A percentile compares a stretch with the other conserved stretches of the same genome.
Evolutionary conservation across 78 protist genomes (phyloP).

Genomic region (Tieghemostelium lacteum): DNA sequence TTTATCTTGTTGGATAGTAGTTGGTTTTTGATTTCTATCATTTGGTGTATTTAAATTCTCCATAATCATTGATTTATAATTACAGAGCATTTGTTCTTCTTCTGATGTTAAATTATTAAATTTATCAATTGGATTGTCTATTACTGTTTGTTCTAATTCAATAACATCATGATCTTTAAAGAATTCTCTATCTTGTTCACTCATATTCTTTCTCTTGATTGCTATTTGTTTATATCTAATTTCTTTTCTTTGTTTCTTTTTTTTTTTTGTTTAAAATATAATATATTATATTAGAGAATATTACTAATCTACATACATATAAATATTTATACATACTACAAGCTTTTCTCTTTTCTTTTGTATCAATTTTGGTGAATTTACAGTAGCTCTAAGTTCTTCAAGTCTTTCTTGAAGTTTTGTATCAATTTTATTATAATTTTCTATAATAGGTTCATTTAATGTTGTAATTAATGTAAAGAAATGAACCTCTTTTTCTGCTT

Average conservation of each 20-base stretch:
- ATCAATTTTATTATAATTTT: neutral
- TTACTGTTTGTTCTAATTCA: conserved; percentile 42
- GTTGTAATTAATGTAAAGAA: conserved; percentile 55
- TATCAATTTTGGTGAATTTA: conserved; percentile 50
- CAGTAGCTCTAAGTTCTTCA: conserved; percentile 27
- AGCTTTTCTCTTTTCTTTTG: conserved; percentile 40
- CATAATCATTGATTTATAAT: conserved; percentile 33
- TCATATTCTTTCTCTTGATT: conserved; percentile 39
- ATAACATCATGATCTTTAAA: conserved; percentile 38
- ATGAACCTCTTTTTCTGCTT: neutral
- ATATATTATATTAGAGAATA: too few relatives aligned
- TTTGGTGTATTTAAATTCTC: conserved; percentile 1
- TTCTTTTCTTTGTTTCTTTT: conserved; percentile 73
- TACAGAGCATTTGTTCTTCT: conserved; percentile 52
- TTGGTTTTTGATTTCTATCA: too few relatives aligned
- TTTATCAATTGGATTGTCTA: neutral
- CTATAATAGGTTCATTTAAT: conserved; percentile 17
- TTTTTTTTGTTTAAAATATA: too few relatives aligned
- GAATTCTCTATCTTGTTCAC: conserved; percentile 27
- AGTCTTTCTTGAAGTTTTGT: conserved; percentile 59
- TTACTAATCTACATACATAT: neutral
- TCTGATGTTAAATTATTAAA: conserved; percentile 30
- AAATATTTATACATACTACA: conserved; percentile 7
- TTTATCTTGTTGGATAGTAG: neutral
- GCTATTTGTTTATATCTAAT: conserved; percentile 69